These are phyloP conservation scores for Prunus mume DNA, from an alignment of 306 rosid species.

Conservation along the genomic window DNA sequence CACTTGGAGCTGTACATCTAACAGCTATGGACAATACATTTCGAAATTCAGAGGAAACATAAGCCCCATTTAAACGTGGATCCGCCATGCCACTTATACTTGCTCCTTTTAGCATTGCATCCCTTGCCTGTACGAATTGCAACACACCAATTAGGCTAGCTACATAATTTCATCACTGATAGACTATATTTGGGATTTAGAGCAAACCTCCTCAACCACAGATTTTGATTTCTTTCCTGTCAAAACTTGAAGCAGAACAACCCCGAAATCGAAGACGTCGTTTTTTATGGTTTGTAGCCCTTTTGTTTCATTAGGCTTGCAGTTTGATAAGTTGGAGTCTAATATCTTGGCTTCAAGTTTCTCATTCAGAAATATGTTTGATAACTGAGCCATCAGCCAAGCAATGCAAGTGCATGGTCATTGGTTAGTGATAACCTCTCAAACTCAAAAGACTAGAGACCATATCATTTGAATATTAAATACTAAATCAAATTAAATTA, in stretches of 20 bases:
- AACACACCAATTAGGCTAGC: neutral
- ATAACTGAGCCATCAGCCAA: neutral
- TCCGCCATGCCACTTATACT: neutral
- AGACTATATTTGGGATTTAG: neutral
- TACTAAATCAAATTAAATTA: neutral
- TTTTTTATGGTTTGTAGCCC: neutral
- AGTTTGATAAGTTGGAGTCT: neutral
- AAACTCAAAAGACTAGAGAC: no score
- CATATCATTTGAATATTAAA: no score
- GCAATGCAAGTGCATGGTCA: neutral
- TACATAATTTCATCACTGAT: neutral
- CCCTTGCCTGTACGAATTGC: neutral
- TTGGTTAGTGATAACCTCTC: neutral
- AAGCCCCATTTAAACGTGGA: slow-evolving; percentile 1
- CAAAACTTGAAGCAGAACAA: neutral
- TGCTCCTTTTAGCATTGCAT: neutral
- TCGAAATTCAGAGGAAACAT: slow-evolving; percentile 7
- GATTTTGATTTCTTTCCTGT: neutral
- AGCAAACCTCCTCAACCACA: neutral
- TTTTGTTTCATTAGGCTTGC: neutral
- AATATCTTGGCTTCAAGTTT: neutral
- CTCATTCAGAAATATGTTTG: slow-evolving; percentile 2
- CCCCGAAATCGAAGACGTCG: neutral
- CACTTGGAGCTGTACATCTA: neutral
- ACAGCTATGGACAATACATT: neutral